Evolutionary conservation across 345 rosid genomes (phyloP), one percentile per base, ranked within the genome.

Genomic region (Brassica carinata): DNA sequence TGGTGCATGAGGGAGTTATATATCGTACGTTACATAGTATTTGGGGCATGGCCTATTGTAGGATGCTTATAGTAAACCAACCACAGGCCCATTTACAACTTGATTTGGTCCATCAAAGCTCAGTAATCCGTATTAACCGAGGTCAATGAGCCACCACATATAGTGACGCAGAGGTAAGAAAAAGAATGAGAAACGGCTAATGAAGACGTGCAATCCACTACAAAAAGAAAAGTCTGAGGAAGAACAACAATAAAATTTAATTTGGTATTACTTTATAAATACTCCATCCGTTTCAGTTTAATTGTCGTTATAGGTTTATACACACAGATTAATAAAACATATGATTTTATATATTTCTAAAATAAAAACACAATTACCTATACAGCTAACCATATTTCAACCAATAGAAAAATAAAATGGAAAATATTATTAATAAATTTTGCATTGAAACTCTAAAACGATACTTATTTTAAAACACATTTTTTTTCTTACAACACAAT

Each of bases 31-130:
- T 55, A 27, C 15, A 30, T 59, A 64, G 10, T 64, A 14, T 33
- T 71, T 71, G 59, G 76, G 76, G 67, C 33, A 13, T 61, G 80
- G 80, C 58, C 7, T 64, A 6, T 8, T 13, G 9, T 23, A 13
- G 26, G 9, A 14, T 61, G 14, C 13, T 18, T 7, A 34, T 19
- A 11, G 17, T 8, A 64, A 23, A 48, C 18, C 4, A n/a, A 58
- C 9, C 1, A 34, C 7, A 72, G 70, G 69, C 78, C 71, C 65
- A 74, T 0, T 68, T 0, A 45, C 2, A 10, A 26, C 8, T 2
- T 57, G 43, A 13, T 7, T 7, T 45, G 40, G 70, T 40, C 79
- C 70, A 74, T 7, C 7, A 68, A 14, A 67, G 18, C 2, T 40
- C 18, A 31, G 8, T 10, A 53, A 64, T 33, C 36, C 48, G 19